Conservation (phyloP, 2,329 filamentous ascomycete species). For the Fusarium sterilihyphosum region DNA sequence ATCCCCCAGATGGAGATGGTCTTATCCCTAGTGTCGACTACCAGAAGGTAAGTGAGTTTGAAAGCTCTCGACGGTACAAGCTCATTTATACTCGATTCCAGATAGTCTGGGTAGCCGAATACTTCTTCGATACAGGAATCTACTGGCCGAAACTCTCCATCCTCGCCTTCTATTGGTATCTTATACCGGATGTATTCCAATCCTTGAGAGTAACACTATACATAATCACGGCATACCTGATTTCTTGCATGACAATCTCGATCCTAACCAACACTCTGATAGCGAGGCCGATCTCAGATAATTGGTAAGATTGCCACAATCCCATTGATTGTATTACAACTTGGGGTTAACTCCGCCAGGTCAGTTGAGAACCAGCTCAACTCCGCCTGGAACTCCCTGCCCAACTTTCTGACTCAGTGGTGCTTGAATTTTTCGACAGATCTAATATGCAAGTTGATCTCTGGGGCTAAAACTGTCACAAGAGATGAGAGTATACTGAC, state of each 20-base stretch:
- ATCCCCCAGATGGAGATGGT: background rate
- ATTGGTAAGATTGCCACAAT: background rate
- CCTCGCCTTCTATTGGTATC: constrained; percentile 7
- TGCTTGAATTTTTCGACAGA: constrained; percentile 15
- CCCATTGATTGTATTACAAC: accelerated
- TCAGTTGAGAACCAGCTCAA: constrained; percentile 4
- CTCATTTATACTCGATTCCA: background rate
- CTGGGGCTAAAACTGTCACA: background rate
- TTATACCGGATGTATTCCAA: constrained; percentile 5
- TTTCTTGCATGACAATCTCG: background rate
- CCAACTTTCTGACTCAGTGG: constrained; percentile 5
- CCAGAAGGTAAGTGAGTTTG: background rate
- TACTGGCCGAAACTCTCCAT: constrained; percentile 17
- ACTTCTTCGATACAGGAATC: constrained; percentile 10
- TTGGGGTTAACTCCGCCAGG: background rate
- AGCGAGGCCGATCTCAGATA: background rate
- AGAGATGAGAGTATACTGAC: background rate
- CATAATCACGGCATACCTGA: background rate
- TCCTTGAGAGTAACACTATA: background rate
- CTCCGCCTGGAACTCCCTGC: constrained; percentile 2
- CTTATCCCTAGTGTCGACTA: background rate
- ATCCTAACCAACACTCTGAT: background rate
- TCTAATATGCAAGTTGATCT: background rate
- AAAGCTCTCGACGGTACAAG: background rate
- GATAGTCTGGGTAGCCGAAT: constrained; percentile 5